Conservation (phyloP, 257 asterid species). For the Vinca minor region DNA sequence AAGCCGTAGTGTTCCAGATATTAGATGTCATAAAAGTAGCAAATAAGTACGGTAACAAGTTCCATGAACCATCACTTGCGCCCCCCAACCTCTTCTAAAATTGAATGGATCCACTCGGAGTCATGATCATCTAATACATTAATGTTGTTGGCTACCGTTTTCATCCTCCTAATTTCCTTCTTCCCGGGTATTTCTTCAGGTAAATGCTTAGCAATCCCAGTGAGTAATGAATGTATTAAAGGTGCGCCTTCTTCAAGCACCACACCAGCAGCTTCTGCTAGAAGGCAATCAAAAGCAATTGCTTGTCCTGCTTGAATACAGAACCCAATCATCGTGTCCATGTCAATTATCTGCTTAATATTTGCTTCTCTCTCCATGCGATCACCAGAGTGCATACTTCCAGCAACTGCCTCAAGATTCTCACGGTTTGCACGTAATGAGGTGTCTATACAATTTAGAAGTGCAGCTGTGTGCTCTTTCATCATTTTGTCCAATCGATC, state of each 20-base stretch:
- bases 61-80: constrained; percentile 91
- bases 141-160: constrained; percentile 69
- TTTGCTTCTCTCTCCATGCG: constrained; percentile 62
- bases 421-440: constrained; percentile 87
- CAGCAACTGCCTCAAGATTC: constrained; percentile 84
- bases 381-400: constrained; percentile 90
- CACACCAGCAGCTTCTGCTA: constrained; percentile 77
- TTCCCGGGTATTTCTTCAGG: constrained; percentile 79
- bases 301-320: constrained; percentile 98
- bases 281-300: constrained; percentile 67
- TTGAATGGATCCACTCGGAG: constrained; percentile 77
- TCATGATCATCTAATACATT: constrained; percentile 65
- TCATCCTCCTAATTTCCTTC: constrained; percentile 87
- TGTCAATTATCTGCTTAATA: constrained; percentile 79
- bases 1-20: constrained; percentile 82
- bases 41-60: constrained; percentile 81
- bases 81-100: constrained; percentile 85
- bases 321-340: constrained; percentile 92
- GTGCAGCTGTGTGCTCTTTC: constrained; percentile 96
- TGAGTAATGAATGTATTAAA: constrained; percentile 73
- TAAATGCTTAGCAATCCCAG: constrained; percentile 68
- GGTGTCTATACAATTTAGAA: constrained; percentile 83
- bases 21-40: constrained; percentile 80
- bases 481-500: constrained; percentile 82
- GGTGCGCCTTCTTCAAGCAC: constrained; percentile 92